These are phyloP conservation scores for Scheffersomyces segobiensis DNA, from an alignment of 1,139 yeast species.

Conservation along the genomic window DNA sequence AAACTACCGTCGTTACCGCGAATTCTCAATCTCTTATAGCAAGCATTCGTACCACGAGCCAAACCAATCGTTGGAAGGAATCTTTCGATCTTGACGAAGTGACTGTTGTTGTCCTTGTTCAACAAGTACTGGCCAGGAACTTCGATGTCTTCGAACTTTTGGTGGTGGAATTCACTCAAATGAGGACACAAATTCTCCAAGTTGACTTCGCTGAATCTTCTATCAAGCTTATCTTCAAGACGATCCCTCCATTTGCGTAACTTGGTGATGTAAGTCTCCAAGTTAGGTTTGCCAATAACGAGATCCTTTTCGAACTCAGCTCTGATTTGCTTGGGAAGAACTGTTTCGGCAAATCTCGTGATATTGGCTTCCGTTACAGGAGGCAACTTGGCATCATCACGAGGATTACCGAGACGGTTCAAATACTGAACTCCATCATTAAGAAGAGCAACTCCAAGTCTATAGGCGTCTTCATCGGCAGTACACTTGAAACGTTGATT, in stretches of 20 bases:
- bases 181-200: slow-evolving; percentile 93
- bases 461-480: slow-evolving; percentile 94
- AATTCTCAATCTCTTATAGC: slow-evolving; percentile 84
- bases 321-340: slow-evolving; percentile 84
- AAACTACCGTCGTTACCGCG: slow-evolving; percentile 92
- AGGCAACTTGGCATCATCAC: slow-evolving; percentile 86
- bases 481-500: slow-evolving; percentile 92
- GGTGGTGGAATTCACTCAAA: slow-evolving; percentile 95
- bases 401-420: slow-evolving; percentile 80
- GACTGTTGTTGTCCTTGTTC: slow-evolving; percentile 80
- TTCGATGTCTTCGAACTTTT: slow-evolving; percentile 95
- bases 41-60: slow-evolving; percentile 89
- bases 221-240: slow-evolving; percentile 85
- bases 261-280: slow-evolving; percentile 82
- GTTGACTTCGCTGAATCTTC: slow-evolving; percentile 74
- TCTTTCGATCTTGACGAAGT: slow-evolving; percentile 89
- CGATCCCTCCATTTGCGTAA: slow-evolving; percentile 92
- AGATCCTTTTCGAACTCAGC: slow-evolving; percentile 92
- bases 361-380: slow-evolving; percentile 90
- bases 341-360: slow-evolving; percentile 88
- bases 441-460: slow-evolving; percentile 86
- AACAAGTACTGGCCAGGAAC: slow-evolving; percentile 93
- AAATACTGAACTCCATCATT: slow-evolving; percentile 92
- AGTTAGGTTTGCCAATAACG: slow-evolving; percentile 82
- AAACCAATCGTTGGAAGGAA: slow-evolving; percentile 88